Base-by-base conservation (phyloP, 495 filamentous ascomycete genomes). In the Aspergillus saccharolyticus region DNA sequence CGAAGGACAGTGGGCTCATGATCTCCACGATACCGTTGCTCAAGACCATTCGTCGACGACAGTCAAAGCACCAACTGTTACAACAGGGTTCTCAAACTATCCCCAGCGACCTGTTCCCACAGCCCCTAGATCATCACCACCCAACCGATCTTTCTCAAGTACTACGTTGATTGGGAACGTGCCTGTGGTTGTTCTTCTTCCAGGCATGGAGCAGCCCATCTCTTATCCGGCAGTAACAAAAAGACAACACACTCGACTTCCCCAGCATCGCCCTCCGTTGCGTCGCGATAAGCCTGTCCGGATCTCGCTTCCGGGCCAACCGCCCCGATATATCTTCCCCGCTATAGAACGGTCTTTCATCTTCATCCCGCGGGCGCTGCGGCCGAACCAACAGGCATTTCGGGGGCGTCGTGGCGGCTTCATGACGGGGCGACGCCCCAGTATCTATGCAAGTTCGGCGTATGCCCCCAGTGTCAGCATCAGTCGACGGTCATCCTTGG, bases 201-300 rank as follows among this genome's bases (percentile, higher is more conserved):
- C 84, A 2, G 83, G 85, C 9, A 89, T 95, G 85, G 78, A 83
- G 52, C 79, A 80, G 22, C 83, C 90, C 2, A 83, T 89, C 52
- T 67, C 78, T 43, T 90, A 92, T 63, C 70, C 88, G 21, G 80
- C 83, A 30, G 83, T 96, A 46, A 83, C 87, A 50, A 82, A 92
- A 51, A 89, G 87, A 66, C 85, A 90, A 58, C 90, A 99, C 69
- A 96, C 91, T 22, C 91, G 91, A 57, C 82, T 99, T 30, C 94
- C 94, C 57, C 89, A 96, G 64, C 94, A 97, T 71, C 86, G 94
- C 9, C 95, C 94, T 52, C 94, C 94, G 30, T 80, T 99, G 33
- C 88, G 94, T 50, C 89, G 94, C 46, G 94, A 99, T 70, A 99
- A 97, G 66, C 95, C 95, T 14, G 94, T 97, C 24, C 86, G 94